Evolutionary conservation across 441 rosid genomes (phyloP).

Genomic region (Aquilaria agallochum): DNA sequence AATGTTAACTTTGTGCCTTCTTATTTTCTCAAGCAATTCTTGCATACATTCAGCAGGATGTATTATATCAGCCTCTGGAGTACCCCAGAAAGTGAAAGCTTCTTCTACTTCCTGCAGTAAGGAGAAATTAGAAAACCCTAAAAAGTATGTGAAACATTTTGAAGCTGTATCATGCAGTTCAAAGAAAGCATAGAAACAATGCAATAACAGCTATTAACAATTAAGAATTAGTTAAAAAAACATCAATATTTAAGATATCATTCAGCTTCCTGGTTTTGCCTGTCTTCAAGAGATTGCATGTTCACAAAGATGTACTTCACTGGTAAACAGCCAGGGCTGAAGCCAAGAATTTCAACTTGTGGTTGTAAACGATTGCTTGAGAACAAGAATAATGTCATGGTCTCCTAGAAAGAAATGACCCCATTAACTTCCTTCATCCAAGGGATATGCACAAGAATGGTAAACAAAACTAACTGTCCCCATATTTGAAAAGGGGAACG

Average conservation of each 20-base stretch:
- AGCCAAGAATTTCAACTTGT: too few species aligned
- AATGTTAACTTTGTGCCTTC: constrained; percentile 52
- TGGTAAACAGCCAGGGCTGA: not conserved
- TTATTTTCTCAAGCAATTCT: constrained; percentile 51
- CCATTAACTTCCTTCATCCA: too few species aligned
- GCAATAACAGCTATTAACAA: not conserved
- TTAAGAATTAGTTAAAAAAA: not conserved
- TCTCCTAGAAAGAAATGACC: too few species aligned
- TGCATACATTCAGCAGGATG: constrained; percentile 64
- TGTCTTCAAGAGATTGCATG: not conserved
- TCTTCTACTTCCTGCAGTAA: constrained; percentile 45
- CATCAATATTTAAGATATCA: not conserved
- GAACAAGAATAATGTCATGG: too few species aligned
- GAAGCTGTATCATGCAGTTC: too few species aligned
- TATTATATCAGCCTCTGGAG: constrained; percentile 26
- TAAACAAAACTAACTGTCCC: too few species aligned
- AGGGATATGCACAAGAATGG: too few species aligned
- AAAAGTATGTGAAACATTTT: not conserved
- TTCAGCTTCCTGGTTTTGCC: constrained; percentile 3
- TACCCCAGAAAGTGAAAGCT: constrained; percentile 39
- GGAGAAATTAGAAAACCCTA: not conserved
- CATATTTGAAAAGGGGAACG: too few species aligned
- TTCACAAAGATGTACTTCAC: not conserved
- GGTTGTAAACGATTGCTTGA: too few species aligned
- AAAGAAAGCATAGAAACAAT: not conserved